phyloP scores from a whole-genome alignment of 345 rosid species.

The Reutealis trisperma region DNA sequence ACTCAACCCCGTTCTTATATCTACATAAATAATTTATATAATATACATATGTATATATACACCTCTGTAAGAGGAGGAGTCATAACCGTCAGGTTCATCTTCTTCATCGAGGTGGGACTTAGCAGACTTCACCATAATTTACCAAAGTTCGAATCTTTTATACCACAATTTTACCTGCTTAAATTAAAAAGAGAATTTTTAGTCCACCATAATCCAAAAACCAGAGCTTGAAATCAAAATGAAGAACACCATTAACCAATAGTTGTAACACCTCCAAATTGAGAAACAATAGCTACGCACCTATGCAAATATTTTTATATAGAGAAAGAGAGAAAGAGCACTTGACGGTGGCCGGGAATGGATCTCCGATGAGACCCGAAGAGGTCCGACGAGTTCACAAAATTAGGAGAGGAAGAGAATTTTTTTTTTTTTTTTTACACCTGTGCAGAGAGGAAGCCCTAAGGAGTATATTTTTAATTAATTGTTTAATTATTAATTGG shows the following conservation, averaged over 20 bases:
- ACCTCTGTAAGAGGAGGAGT: conserved; percentile 50
- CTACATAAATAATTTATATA: neutral
- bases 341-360: neutral
- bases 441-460: conserved; percentile 10
- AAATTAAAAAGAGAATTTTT: neutral
- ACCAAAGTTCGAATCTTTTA: neutral
- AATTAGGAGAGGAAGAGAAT: neutral
- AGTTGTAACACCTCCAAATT: no score
- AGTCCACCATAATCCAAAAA: no score
- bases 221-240: neutral
- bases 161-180: neutral
- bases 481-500: neutral
- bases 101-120: conserved; percentile 46
- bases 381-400: neutral
- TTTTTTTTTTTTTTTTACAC: neutral
- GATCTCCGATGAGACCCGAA: neutral
- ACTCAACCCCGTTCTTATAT: neutral
- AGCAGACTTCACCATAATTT: conserved; percentile 52
- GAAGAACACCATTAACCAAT: neutral
- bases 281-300: neutral
- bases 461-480: neutral
- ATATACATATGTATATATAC: neutral
- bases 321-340: neutral
- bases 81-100: conserved; percentile 55
- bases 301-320: neutral